A percentile compares a stretch with the other conserved stretches of the same genome.
Evolutionary conservation across 2,329 filamentous ascomycete species (phyloP).

Genomic region (Pseudogymnoascus sp.): DNA sequence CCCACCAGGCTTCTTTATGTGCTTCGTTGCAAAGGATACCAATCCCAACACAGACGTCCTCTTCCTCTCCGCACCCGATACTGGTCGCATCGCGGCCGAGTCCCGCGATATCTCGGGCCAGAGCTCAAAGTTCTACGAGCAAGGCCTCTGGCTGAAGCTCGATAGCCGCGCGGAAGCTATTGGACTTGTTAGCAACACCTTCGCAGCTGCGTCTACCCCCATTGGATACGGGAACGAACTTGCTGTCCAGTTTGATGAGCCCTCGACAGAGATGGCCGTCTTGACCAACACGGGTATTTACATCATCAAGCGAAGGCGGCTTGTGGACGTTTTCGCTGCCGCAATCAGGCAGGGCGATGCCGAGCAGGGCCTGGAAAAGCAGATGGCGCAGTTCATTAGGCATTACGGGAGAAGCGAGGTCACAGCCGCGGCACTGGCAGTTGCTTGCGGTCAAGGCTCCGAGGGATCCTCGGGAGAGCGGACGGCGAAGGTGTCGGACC

Average conservation of each 20-base stretch:
- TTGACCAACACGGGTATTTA: conserved; percentile 88
- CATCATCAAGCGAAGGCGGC: conserved; percentile 68
- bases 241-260: conserved; percentile 86
- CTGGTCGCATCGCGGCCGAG: conserved; percentile 65
- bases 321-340: conserved; percentile 87
- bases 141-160: conserved; percentile 70
- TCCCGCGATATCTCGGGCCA: conserved; percentile 29
- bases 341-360: conserved; percentile 65
- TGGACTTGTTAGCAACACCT: conserved; percentile 65
- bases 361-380: conserved; percentile 71
- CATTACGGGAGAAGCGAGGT: conserved; percentile 84
- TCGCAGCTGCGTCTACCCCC: conserved; percentile 58
- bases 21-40: conserved; percentile 60
- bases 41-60: conserved; percentile 55
- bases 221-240: conserved; percentile 89
- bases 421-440: conserved; percentile 81
- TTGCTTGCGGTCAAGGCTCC: conserved; percentile 87
- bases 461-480: conserved; percentile 65
- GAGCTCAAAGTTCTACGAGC: conserved; percentile 55
- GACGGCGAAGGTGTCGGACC: conserved; percentile 64
- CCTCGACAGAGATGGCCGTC: conserved; percentile 75
- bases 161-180: conserved; percentile 68
- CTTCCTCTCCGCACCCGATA: conserved; percentile 81
- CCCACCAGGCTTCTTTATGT: conserved; percentile 84
- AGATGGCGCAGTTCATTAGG: conserved; percentile 74